These are phyloP conservation scores for Gonium pectorale DNA, from an alignment of 139 green algal species.

Conservation along the genomic window DNA sequence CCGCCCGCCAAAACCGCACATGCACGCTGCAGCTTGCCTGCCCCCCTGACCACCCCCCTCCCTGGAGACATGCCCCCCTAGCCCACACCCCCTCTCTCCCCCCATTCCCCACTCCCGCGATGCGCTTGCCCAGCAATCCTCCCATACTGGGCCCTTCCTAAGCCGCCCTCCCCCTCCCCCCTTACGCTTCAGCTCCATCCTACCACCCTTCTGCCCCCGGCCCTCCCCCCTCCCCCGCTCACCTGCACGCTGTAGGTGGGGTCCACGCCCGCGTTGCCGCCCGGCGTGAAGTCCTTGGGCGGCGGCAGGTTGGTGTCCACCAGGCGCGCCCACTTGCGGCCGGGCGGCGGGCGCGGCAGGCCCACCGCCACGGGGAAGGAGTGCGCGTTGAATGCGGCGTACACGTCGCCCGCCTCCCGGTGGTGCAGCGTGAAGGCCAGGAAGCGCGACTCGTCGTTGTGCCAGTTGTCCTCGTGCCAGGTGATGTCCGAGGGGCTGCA, in stretches of 20 bases:
- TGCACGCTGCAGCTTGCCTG: too few relatives aligned
- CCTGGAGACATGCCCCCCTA: neutral
- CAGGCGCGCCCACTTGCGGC: slow-evolving; percentile 85
- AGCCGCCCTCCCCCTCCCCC: too few relatives aligned
- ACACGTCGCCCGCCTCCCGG: slow-evolving; percentile 76
- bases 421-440: slow-evolving; percentile 96
- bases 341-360: slow-evolving; percentile 75
- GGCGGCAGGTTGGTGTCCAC: slow-evolving; percentile 95
- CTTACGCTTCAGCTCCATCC: too few relatives aligned
- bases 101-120: neutral
- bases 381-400: slow-evolving; percentile 96
- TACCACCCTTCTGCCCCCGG: neutral
- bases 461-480: slow-evolving; percentile 98
- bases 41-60: neutral
- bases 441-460: slow-evolving; percentile 91
- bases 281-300: slow-evolving; percentile 89
- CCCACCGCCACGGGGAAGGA: slow-evolving; percentile 68
- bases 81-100: neutral
- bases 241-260: slow-evolving; percentile 70
- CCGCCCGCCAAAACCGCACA: too few relatives aligned
- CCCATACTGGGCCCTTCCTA: too few relatives aligned
- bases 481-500: slow-evolving; percentile 84
- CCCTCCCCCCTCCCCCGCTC: neutral
- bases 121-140: too few relatives aligned
- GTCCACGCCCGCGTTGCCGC: slow-evolving; percentile 86